These are phyloP conservation scores for Mucor plumbeus DNA, from an alignment of 371 early-diverging fungal species.

Conservation along the genomic window DNA sequence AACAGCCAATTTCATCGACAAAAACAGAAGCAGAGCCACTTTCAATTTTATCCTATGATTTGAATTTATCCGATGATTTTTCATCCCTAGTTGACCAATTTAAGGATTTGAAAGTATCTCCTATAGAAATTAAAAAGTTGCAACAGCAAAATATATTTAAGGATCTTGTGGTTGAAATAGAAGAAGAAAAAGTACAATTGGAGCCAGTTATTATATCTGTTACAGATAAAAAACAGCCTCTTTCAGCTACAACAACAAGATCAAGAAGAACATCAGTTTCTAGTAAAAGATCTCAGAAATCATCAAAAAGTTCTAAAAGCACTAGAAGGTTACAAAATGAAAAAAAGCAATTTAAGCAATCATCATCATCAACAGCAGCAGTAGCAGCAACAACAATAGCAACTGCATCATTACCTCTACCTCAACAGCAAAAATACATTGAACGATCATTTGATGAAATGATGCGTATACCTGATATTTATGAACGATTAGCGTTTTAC, in stretches of 20 bases:
- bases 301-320: constrained; percentile 14
- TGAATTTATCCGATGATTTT: constrained; percentile 32
- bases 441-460: constrained; percentile 41
- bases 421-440: constrained; percentile 31
- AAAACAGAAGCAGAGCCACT: constrained; percentile 1
- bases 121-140: neutral
- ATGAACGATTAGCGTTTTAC: constrained; percentile 43
- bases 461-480: constrained; percentile 44
- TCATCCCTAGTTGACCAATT: constrained; percentile 27
- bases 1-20: constrained; percentile 9
- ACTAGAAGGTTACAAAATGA: constrained; percentile 12
- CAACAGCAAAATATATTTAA: neutral
- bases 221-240: neutral
- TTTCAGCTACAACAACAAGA: neutral
- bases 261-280: constrained; percentile 22
- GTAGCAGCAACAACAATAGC: neutral
- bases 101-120: constrained; percentile 16
- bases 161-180: neutral
- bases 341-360: constrained; percentile 5
- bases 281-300: constrained; percentile 27
- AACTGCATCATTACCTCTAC: neutral
- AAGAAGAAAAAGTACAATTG: constrained; percentile 12
- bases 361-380: constrained; percentile 9
- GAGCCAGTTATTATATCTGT: constrained; percentile 6
- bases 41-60: constrained; percentile 14